Base-by-base conservation (phyloP, 495 filamentous ascomycete genomes). In the Talaromyces stipitatus region DNA sequence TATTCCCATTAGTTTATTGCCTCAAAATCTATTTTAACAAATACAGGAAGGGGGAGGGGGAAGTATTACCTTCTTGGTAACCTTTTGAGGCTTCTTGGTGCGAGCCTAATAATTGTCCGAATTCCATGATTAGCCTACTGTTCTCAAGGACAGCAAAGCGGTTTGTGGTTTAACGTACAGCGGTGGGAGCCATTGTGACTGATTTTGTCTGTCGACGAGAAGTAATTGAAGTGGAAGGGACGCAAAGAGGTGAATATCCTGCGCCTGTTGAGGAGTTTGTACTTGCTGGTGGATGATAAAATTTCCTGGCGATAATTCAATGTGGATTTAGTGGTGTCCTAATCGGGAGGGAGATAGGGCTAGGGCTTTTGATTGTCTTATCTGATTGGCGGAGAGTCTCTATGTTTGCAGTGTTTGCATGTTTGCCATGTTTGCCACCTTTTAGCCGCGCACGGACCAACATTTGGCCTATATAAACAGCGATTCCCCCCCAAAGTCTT, bases 71-170 rank as follows among this genome's bases (percentile, higher is more conserved):
- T 87, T 87, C 75, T 85, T 76, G 53, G 84, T 86, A 64, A 84
- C 75, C 80, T 86, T 87, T 69, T 81, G 79, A 69, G 79, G 78
- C 78, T 85, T 85, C 66, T 77, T 75, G 63, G 75, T 80, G 71
- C 72, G 73, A 70, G 73, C 65, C 75, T 77, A 77, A 38, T 30
- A 24, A 12, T 28, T 65, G 52, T 56, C 46, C 54, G 36, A 48
- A 48, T 64, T 64, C 28, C 22, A 29, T 32, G 33, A 61, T 61
- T 61, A 61, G 59, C 59, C 59, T 61, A 61, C 51, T 75, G 91
- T 82, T 89, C 88, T 28, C 45, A 28, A 72, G 79, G 85, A 87
- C 90, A 95, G 91, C 90, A 95, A 95, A 95, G 91, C 90, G 76
- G 72, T 83, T 78, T 36, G 12, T 36, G 65, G 60, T 70, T 55